A percentile compares a stretch with the other conserved stretches of the same genome.
These are phyloP conservation scores for Castanopsis chinensis DNA, from an alignment of 306 rosid species.

Conservation along the genomic window DNA sequence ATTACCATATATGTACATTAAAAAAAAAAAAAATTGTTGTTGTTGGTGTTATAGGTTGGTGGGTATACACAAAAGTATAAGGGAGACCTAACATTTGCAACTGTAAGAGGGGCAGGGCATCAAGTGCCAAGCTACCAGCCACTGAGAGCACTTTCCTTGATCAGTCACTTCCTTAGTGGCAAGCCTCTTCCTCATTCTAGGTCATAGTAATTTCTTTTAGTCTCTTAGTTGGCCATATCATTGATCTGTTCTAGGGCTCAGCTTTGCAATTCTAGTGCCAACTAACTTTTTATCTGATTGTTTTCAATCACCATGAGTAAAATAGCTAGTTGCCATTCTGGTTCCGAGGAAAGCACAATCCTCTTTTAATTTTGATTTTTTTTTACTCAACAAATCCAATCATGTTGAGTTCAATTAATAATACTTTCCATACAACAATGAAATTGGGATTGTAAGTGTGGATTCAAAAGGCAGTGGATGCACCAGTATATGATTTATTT, in stretches of 20 bases:
- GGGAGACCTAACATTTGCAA: conserved; percentile 64
- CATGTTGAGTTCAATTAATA: no score
- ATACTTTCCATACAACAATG: no score
- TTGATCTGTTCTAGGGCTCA: no score
- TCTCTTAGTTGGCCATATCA: not conserved
- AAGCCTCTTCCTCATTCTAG: conserved; percentile 45
- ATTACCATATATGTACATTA: no score
- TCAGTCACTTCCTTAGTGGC: conserved; percentile 63
- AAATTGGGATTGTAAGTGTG: no score
- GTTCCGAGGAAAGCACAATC: no score
- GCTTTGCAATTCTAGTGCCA: not conserved
- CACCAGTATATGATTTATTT: no score
- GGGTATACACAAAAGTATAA: conserved; percentile 61
- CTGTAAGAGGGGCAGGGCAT: conserved; percentile 84
- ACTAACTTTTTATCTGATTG: not conserved
- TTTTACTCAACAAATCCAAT: no score
- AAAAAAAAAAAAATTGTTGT: no score
- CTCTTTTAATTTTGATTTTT: no score
- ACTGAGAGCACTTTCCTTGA: conserved; percentile 58
- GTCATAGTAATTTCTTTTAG: not conserved
- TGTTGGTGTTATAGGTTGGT: conserved; percentile 47
- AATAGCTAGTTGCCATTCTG: not conserved
- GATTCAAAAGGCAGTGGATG: no score
- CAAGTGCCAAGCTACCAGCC: conserved; percentile 90
- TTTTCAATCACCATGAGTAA: not conserved